These are phyloP conservation scores for Mycena galopus DNA, from an alignment of 768 basidiomycete genomes.

Conservation along the genomic window DNA sequence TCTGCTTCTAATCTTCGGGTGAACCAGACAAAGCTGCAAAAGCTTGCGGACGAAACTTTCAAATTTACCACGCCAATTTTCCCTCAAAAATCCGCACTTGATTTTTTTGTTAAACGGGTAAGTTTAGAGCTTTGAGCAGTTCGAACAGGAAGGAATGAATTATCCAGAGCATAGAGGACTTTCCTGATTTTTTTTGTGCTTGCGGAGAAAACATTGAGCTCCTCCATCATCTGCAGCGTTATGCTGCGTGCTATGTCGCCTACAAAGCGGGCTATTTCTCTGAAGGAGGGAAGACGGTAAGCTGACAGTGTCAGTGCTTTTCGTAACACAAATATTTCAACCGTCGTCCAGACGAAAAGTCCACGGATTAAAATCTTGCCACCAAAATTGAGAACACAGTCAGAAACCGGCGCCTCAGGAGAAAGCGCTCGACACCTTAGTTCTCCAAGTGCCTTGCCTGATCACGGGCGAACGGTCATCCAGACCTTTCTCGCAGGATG, in stretches of 20 bases:
- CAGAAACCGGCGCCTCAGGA: not conserved
- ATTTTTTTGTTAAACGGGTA: constrained; percentile 27
- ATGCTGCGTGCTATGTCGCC: constrained; percentile 29
- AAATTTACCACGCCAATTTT: constrained; percentile 20
- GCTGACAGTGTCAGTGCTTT: not conserved
- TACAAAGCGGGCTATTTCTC: constrained; percentile 27
- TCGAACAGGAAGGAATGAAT: not conserved
- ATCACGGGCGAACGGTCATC: not conserved
- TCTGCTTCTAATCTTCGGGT: not conserved
- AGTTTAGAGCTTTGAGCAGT: not conserved
- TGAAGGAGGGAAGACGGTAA: constrained; percentile 1
- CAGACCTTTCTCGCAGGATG: constrained; percentile 25
- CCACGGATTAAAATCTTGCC: not conserved
- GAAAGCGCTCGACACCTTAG: not conserved
- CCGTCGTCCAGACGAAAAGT: not conserved
- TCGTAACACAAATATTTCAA: not conserved
- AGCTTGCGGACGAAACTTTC: constrained; percentile 18
- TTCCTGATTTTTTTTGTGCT: constrained; percentile 12
- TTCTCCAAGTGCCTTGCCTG: too few species aligned
- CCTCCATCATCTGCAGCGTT: constrained; percentile 31
- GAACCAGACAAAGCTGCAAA: not conserved
- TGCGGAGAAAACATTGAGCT: constrained; percentile 7
- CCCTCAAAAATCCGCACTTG: constrained; percentile 18
- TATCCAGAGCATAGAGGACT: constrained; percentile 5
- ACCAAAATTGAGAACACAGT: not conserved